Percentiles rank a stretch among this genome's conserved stretches.
phyloP scores from a whole-genome alignment of 164 flowering plant genomes.

The Protea cynaroides region DNA sequence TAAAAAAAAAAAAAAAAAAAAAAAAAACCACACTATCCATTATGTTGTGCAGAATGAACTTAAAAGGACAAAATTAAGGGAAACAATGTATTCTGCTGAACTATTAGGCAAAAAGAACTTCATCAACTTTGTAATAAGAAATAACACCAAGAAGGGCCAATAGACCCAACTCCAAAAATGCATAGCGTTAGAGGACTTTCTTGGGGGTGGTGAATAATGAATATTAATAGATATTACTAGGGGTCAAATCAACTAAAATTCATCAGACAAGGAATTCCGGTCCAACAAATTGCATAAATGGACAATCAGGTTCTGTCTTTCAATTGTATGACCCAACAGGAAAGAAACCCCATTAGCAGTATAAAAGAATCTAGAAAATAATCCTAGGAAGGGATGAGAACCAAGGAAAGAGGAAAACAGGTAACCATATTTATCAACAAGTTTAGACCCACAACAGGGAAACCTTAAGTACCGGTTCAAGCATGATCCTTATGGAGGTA shows the following conservation, averaged over 20 bases:
- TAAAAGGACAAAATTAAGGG: not conserved
- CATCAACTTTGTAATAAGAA: not conserved
- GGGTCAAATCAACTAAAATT: not conserved
- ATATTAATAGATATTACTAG: too few relatives aligned
- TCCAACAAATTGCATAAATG: not conserved
- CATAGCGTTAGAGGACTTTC: not conserved
- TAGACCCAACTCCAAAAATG: not conserved
- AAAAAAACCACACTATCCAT: not conserved
- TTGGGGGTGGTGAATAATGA: too few relatives aligned
- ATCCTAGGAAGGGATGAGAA: too few relatives aligned
- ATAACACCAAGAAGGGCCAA: not conserved
- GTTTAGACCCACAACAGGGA: not conserved
- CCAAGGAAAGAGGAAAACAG: too few relatives aligned
- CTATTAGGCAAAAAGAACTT: not conserved
- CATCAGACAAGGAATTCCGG: not conserved
- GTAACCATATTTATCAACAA: not conserved
- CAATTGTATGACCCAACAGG: not conserved
- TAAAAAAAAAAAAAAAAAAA: conserved; percentile 8
- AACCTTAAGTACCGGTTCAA: not conserved
- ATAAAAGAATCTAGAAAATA: too few relatives aligned
- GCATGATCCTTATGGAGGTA: not conserved
- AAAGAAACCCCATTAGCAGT: not conserved
- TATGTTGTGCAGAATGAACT: not conserved
- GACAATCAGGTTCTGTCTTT: not conserved
- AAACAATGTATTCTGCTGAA: too few relatives aligned